Evolutionary conservation across 805 yeast species (phyloP), one percentile per base, ranked within the genome.

Genomic region (Saturnispora galanensis): DNA sequence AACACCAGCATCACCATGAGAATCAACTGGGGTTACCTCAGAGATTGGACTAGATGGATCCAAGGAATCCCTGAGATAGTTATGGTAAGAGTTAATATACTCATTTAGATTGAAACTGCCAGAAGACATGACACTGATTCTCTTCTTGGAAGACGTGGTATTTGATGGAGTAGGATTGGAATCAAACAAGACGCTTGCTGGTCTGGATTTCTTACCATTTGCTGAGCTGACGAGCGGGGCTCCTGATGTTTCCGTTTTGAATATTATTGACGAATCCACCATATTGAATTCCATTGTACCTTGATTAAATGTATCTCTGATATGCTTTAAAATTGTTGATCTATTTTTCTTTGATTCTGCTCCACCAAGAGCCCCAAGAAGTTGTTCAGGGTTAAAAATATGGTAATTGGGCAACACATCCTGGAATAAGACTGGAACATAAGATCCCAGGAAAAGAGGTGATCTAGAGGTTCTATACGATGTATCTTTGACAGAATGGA

Each of bases 341-440:
- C 77, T 53, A 21, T 49, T 48, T 31, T 18, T 39, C 17, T 40
- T 50, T 1, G 26, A 16, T 11, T 38, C 38, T 49, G 48, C 57
- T 50, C 62, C 62, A 21, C 79, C 77, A 37, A 77, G 66, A 12
- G 83, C 78, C 31, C 80, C 77, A 38, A 80, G 58, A 45, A 81
- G 56, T 1, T 74, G 68, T 18, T 64, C 52, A 54, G 70, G 69
- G 41, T 78, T 73, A 52, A 80, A 80, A 13, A 83, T 64, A 41
- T 75, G 70, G 57, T 77, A 82, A 21, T 65, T 64, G 11, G 81
- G 76, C 12, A 74, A 57, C 12, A 71, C 50, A 38, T 76, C 80
- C 3, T 83, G 79, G 56, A 82, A 83, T 41, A 83, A 51, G 10
- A 81, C 67, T 1, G 90, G 83, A 11, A 81, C 62, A 52, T 77